Conservation (phyloP, 2,329 filamentous ascomycete species). For the Exophiala sideris region DNA sequence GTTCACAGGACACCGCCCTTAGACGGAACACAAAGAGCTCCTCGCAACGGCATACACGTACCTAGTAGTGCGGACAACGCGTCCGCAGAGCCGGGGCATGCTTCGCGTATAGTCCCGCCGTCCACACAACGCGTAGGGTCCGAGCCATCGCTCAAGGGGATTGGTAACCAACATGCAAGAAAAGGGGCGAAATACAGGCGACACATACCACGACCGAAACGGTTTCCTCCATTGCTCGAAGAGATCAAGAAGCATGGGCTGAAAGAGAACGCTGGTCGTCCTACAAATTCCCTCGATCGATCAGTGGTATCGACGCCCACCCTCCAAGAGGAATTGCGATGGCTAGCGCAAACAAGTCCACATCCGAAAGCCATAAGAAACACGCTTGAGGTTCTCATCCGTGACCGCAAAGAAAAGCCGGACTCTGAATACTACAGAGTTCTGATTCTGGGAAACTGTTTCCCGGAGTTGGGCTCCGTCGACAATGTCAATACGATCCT, state of each 20-base stretch:
- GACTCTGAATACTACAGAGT: constrained; percentile 61
- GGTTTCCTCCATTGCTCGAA: constrained; percentile 2
- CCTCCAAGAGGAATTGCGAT: constrained; percentile 23
- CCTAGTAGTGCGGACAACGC: too few relatives aligned
- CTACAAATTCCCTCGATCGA: constrained; percentile 3
- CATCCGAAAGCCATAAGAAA: constrained; percentile 13
- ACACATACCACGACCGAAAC: background rate
- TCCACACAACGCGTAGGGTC: too few relatives aligned
- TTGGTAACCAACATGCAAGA: background rate
- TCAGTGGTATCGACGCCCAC: constrained; percentile 8
- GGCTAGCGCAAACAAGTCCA: constrained; percentile 14
- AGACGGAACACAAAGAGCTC: background rate
- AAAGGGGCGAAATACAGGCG: background rate
- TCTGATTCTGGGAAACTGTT: constrained; percentile 68
- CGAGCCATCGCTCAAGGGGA: too few relatives aligned
- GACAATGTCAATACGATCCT: constrained; percentile 62
- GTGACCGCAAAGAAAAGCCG: constrained; percentile 37
- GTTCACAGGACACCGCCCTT: too few relatives aligned
- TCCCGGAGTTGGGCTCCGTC: constrained; percentile 62
- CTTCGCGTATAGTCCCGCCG: too few relatives aligned
- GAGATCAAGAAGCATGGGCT: background rate
- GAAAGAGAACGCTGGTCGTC: background rate
- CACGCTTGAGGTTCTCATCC: constrained; percentile 39
- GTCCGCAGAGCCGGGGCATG: too few relatives aligned
- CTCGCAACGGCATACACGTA: too few relatives aligned